These are phyloP conservation scores for Murraya koenigii DNA, from an alignment of 345 rosid genomes.

Conservation along the genomic window DNA sequence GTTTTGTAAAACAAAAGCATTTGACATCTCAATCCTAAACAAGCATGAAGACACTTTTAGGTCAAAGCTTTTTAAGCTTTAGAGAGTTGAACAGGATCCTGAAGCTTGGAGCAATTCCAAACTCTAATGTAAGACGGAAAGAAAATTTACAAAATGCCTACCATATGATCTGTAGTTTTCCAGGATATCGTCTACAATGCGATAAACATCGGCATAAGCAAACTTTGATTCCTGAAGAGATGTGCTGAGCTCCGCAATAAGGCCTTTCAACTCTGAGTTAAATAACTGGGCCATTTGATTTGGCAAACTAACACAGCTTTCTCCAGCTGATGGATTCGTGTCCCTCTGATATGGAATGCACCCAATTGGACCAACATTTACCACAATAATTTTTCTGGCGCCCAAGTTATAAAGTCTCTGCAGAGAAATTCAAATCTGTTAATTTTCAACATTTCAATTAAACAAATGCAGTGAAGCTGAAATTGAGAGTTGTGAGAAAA, in stretches of 20 bases:
- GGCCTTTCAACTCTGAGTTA: conserved; percentile 41
- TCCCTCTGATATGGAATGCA: conserved; percentile 79
- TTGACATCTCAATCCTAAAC: no score
- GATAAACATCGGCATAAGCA: conserved; percentile 54
- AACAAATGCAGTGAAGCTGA: neutral
- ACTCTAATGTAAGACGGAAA: neutral
- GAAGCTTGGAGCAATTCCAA: neutral
- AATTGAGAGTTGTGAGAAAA: neutral
- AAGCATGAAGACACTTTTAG: no score
- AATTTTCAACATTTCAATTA: neutral
- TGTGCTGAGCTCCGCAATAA: conserved; percentile 38
- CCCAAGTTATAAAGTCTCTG: conserved; percentile 67
- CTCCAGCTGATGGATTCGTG: conserved; percentile 38
- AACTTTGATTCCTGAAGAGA: conserved; percentile 44
- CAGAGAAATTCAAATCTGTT: neutral
- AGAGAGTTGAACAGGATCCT: no score
- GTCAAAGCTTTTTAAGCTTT: no score
- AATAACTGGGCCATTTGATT: conserved; percentile 67
- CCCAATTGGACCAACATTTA: conserved; percentile 77
- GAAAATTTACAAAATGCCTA: conserved; percentile 9
- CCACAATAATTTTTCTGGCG: conserved; percentile 62
- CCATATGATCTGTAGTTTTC: conserved; percentile 52
- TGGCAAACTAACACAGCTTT: conserved; percentile 41
- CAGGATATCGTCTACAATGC: conserved; percentile 52
- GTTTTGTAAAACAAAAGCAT: no score